A percentile compares a stretch with the other conserved stretches of the same genome.
Evolutionary conservation across 441 rosid genomes (phyloP).

Genomic region (Kokia cookei): DNA sequence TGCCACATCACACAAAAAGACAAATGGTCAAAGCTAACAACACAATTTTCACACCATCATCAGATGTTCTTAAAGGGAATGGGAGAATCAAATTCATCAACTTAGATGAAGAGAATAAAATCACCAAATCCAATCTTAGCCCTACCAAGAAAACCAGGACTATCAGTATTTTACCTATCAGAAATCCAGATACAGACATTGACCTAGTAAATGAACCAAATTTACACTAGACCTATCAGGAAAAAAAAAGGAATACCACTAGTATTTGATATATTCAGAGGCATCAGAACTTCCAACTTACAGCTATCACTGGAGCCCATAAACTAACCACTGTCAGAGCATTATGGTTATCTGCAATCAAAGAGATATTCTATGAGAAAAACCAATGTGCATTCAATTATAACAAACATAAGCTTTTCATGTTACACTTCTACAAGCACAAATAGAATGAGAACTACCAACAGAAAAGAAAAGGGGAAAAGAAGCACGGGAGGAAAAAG

Average conservation of each 20-base stretch:
- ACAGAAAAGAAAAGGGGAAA: background rate
- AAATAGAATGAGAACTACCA: background rate
- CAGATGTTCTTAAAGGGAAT: background rate
- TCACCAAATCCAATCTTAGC: background rate
- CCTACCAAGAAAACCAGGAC: background rate
- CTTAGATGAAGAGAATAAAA: background rate
- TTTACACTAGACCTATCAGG: background rate
- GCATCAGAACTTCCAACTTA: slow-evolving; percentile 42
- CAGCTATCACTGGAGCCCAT: slow-evolving; percentile 94
- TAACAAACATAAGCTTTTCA: background rate
- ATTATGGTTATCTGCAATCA: slow-evolving; percentile 92
- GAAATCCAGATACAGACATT: slow-evolving; percentile 15
- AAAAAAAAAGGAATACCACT: background rate
- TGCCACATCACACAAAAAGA: background rate
- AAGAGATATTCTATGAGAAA: background rate
- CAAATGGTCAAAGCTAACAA: background rate
- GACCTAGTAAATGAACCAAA: background rate
- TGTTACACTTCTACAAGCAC: background rate
- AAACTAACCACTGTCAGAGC: slow-evolving; percentile 77
- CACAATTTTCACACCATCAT: background rate
- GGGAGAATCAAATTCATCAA: background rate
- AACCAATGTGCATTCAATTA: background rate
- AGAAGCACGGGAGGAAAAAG: background rate
- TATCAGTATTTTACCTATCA: background rate
- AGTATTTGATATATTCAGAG: background rate